These are phyloP conservation scores for Nemophila menziesii DNA, from an alignment of 257 asterid species.

Conservation along the genomic window DNA sequence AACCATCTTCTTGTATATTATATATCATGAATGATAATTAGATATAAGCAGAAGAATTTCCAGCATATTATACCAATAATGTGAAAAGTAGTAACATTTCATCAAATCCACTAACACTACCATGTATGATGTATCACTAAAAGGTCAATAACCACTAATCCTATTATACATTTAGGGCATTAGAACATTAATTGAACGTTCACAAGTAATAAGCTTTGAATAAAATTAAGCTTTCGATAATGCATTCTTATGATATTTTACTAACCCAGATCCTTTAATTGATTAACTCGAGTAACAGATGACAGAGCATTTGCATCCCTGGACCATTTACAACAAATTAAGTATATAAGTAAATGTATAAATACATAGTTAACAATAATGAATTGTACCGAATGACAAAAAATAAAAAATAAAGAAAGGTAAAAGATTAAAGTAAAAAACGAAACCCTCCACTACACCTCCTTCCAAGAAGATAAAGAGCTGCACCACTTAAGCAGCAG, in stretches of 20 bases:
- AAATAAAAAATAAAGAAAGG: slow-evolving; percentile 1
- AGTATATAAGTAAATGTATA: background rate
- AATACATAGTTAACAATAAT: background rate
- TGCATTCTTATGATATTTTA: background rate
- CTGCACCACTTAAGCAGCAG: slow-evolving; percentile 85
- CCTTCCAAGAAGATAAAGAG: slow-evolving; percentile 92
- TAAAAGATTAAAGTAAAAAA: background rate
- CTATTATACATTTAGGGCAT: background rate
- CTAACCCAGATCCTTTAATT: slow-evolving; percentile 86
- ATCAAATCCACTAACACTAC: background rate
- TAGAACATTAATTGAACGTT: too few relatives aligned
- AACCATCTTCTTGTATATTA: too few relatives aligned
- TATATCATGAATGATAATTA: too few relatives aligned
- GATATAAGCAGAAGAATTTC: too few relatives aligned
- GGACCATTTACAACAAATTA: slow-evolving; percentile 4
- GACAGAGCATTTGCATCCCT: slow-evolving; percentile 82
- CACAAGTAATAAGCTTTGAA: too few relatives aligned
- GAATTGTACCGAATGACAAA: background rate
- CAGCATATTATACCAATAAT: too few relatives aligned
- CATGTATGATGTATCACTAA: background rate
- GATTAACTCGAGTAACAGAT: slow-evolving; percentile 81
- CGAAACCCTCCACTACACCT: slow-evolving; percentile 88
- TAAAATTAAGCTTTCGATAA: too few relatives aligned
- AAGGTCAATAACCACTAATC: background rate
- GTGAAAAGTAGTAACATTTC: too few relatives aligned